Percentiles rank a stretch among this genome's conserved stretches.
Evolutionary conservation across 1,284 basidiomycete genomes (phyloP).

Genomic region (Papiliotrema laurentii): DNA sequence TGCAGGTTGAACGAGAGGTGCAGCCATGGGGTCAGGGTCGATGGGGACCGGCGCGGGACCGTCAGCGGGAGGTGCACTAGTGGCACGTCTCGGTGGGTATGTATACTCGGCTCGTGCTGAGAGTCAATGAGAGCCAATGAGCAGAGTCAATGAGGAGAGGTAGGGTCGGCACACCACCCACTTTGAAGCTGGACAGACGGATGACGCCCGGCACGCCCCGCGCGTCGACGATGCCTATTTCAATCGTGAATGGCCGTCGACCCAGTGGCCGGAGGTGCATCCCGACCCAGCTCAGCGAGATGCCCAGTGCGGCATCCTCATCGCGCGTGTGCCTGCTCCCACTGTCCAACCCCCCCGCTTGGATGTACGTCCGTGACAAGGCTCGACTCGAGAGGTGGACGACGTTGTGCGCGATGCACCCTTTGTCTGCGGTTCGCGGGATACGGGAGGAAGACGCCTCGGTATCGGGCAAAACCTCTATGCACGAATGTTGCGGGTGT

Average conservation of each 20-base stretch:
- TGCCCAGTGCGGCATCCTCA: constrained; percentile 51
- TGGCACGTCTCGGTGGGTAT: constrained; percentile 50
- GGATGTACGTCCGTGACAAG: constrained; percentile 63
- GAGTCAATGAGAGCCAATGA: too few relatives aligned
- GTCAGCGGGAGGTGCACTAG: constrained; percentile 68
- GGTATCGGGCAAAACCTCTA: constrained; percentile 62
- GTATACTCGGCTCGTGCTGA: constrained; percentile 54
- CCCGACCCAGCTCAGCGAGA: constrained; percentile 69
- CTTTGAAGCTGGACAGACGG: constrained; percentile 76
- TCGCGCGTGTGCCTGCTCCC: constrained; percentile 4
- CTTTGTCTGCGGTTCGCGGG: constrained; percentile 49
- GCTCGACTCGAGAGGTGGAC: constrained; percentile 79
- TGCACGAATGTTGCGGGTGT: constrained; percentile 60
- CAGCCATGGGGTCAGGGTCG: constrained; percentile 65
- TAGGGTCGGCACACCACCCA: too few relatives aligned
- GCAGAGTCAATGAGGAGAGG: too few relatives aligned
- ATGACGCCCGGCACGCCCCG: constrained; percentile 59
- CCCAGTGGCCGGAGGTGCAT: constrained; percentile 66
- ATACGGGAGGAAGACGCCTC: constrained; percentile 18
- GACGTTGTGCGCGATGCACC: constrained; percentile 56
- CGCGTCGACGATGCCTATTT: constrained; percentile 68
- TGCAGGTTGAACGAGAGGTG: constrained; percentile 62
- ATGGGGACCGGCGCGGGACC: constrained; percentile 56
- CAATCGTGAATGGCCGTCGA: constrained; percentile 62
- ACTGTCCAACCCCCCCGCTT: constrained; percentile 48